Conservation (phyloP, 2,329 filamentous ascomycete genomes). For the Salinomyces thailandicus region DNA sequence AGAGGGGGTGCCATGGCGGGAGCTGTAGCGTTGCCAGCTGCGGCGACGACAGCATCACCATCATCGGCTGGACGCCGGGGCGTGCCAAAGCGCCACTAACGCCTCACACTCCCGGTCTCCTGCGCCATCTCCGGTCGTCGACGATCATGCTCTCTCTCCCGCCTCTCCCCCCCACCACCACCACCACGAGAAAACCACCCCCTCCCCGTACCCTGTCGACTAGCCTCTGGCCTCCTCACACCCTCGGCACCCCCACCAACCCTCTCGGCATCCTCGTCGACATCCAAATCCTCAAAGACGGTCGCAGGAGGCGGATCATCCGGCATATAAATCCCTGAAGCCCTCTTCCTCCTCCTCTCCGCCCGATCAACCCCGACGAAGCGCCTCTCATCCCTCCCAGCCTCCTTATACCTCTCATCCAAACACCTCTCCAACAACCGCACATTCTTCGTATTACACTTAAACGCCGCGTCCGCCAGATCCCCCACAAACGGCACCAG, state of each 20-base stretch:
- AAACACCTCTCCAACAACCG: constrained; percentile 58
- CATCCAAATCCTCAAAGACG: constrained; percentile 36
- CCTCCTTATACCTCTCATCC: constrained; percentile 52
- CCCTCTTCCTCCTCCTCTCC: constrained; percentile 24
- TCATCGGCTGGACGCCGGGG: not conserved
- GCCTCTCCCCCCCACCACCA: constrained; percentile 3
- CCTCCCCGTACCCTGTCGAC: not conserved
- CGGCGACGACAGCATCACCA: not conserved
- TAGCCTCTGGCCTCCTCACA: not conserved
- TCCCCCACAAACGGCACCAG: constrained; percentile 70
- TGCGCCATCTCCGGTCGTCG: not conserved
- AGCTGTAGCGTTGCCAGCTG: not conserved
- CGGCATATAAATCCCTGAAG: constrained; percentile 23
- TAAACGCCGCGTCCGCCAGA: constrained; percentile 59
- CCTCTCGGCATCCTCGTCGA: constrained; percentile 26
- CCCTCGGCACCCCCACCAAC: not conserved
- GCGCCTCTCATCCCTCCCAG: constrained; percentile 17
- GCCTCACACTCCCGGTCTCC: constrained; percentile 4
- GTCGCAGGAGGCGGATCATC: constrained; percentile 35
- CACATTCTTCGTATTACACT: constrained; percentile 68
- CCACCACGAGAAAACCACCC: constrained; percentile 1
- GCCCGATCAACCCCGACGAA: constrained; percentile 18
- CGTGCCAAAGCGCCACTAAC: constrained; percentile 1
- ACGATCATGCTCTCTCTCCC: not conserved
- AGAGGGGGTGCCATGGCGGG: too few species aligned